These are phyloP conservation scores for Eucalyptus sp. DNA, from an alignment of 345 rosid genomes.

Conservation along the genomic window DNA sequence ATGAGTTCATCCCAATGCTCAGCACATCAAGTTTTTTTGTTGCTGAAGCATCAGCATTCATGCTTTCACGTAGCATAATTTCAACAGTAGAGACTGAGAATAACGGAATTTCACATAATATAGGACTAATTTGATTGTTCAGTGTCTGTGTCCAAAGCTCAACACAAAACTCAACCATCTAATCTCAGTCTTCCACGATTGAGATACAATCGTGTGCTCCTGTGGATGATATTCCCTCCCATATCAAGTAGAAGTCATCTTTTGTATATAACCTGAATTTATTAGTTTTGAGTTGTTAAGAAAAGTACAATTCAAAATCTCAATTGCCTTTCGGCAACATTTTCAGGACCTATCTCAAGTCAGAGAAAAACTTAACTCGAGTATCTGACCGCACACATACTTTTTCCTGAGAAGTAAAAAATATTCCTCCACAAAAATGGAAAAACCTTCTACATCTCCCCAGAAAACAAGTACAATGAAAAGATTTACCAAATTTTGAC, in stretches of 20 bases:
- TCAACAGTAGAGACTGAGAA: background rate
- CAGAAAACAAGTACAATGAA: background rate
- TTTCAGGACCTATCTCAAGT: background rate
- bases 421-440: background rate
- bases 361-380: background rate
- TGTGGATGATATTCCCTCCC: background rate
- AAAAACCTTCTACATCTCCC: background rate
- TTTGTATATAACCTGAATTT: background rate
- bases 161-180: background rate
- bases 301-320: background rate
- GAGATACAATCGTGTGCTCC: background rate
- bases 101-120: background rate
- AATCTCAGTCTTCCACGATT: background rate
- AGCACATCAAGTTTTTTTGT: background rate
- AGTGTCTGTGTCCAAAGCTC: background rate
- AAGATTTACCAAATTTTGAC: background rate
- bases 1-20: background rate
- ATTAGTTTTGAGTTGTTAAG: background rate
- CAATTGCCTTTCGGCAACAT: background rate
- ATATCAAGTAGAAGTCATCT: background rate
- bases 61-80: background rate
- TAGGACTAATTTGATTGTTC: background rate
- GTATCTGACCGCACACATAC: background rate
- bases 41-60: background rate
- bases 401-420: background rate